phyloP scores from a whole-genome alignment of 1,284 basidiomycete genomes.

The Ustilago nuda region DNA sequence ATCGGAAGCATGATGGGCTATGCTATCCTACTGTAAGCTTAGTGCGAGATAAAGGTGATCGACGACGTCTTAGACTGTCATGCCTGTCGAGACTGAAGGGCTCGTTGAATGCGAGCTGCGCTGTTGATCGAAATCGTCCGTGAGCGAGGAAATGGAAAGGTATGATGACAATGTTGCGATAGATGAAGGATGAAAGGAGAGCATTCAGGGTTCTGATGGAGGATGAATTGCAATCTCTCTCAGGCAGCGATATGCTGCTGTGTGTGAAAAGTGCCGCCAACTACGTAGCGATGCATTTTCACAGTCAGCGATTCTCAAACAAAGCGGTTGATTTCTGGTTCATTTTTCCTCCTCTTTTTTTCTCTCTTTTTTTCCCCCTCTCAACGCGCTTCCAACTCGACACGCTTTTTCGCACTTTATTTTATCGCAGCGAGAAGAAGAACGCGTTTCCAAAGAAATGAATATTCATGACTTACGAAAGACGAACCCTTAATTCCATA shows the following conservation, averaged over 20 bases:
- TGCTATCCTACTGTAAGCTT: background rate
- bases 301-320: slow-evolving; percentile 12
- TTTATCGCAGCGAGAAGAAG: background rate
- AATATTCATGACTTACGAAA: slow-evolving; percentile 2
- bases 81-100: slow-evolving; percentile 6
- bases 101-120: background rate
- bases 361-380: background rate
- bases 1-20: slow-evolving; percentile 20
- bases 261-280: slow-evolving; percentile 15
- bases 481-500: background rate
- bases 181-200: background rate
- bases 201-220: background rate
- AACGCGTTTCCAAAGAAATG: background rate
- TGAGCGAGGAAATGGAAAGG: background rate
- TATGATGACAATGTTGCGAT: background rate
- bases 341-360: background rate
- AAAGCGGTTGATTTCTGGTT: background rate
- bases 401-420: background rate
- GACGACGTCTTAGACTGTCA: slow-evolving; percentile 9
- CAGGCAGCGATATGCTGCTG: slow-evolving; percentile 1
- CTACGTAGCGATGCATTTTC: slow-evolving; percentile 32
- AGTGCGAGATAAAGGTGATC: background rate
- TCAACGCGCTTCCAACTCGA: slow-evolving; percentile 10
- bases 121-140: background rate
- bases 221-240: background rate